phyloP scores from a whole-genome alignment of 495 filamentous ascomycete species.

The Talaromyces wortmannii region DNA sequence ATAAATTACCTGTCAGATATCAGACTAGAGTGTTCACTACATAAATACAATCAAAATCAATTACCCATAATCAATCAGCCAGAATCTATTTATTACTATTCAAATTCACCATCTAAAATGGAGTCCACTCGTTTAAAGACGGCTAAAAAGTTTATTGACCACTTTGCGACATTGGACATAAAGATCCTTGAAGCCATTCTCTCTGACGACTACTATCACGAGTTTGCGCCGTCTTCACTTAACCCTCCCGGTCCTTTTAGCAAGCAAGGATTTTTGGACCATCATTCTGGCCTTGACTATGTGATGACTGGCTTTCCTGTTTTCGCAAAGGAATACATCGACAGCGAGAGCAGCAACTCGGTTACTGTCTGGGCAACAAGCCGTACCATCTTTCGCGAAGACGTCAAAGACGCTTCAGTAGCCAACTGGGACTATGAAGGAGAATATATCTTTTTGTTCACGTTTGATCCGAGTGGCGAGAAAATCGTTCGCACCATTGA shows the following conservation, averaged over 20 bases:
- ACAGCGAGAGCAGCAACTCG: slow-evolving; percentile 9
- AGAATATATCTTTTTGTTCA: slow-evolving; percentile 36
- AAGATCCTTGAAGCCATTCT: not conserved
- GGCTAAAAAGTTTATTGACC: not conserved
- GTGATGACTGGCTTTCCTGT: slow-evolving; percentile 16
- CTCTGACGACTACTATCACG: slow-evolving; percentile 1
- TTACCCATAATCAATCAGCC: no score
- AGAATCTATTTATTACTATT: no score
- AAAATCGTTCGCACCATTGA: slow-evolving; percentile 23
- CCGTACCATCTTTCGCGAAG: slow-evolving; percentile 6
- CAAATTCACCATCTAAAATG: not conserved
- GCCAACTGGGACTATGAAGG: slow-evolving; percentile 14
- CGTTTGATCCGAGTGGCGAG: slow-evolving; percentile 24
- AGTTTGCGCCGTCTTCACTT: slow-evolving; percentile 17
- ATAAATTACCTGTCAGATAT: no score
- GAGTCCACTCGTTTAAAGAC: not conserved
- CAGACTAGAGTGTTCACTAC: no score
- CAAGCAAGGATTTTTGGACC: slow-evolving; percentile 9
- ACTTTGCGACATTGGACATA: not conserved
- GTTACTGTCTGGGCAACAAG: slow-evolving; percentile 21
- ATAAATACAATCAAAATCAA: no score
- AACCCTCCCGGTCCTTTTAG: slow-evolving; percentile 8
- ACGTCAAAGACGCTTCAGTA: slow-evolving; percentile 11
- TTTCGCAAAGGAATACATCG: slow-evolving; percentile 16
- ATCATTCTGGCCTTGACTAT: slow-evolving; percentile 9